Conservation (phyloP, 2,329 filamentous ascomycete species). For the Cordyceps militaris region DNA sequence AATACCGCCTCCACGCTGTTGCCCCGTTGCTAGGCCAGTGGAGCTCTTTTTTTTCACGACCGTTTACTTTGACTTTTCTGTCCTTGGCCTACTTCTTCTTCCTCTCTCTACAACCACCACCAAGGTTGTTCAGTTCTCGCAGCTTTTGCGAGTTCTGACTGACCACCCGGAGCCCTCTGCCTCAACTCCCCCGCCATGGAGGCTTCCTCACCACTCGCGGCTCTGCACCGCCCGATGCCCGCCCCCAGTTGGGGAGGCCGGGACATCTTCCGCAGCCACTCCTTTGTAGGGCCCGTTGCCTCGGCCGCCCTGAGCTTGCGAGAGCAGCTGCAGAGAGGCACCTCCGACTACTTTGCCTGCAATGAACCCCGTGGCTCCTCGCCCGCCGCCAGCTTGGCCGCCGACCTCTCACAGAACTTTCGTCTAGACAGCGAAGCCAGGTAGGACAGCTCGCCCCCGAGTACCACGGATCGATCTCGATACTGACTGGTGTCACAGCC, state of each 20-base stretch:
- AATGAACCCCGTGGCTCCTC: constrained; percentile 78
- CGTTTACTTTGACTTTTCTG: constrained; percentile 7
- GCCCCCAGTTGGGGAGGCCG: constrained; percentile 50
- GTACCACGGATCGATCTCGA: background rate
- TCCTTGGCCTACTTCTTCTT: background rate
- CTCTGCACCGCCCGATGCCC: constrained; percentile 71
- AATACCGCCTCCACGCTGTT: constrained; percentile 17
- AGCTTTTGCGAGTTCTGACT: constrained; percentile 8
- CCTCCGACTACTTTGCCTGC: constrained; percentile 72
- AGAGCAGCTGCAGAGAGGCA: constrained; percentile 57
- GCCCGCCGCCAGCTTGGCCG: constrained; percentile 81
- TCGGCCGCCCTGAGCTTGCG: constrained; percentile 65
- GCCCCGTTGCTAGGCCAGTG: constrained; percentile 13
- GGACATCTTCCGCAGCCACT: constrained; percentile 46
- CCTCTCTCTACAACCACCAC: constrained; percentile 10
- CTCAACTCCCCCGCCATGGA: constrained; percentile 56
- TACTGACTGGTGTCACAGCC: constrained; percentile 22
- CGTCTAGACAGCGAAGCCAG: constrained; percentile 79
- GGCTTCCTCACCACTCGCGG: constrained; percentile 86
- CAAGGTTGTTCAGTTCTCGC: constrained; percentile 15
- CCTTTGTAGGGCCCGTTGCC: constrained; percentile 45
- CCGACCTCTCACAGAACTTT: constrained; percentile 94
- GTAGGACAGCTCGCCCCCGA: constrained; percentile 43
- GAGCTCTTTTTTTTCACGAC: constrained; percentile 13
- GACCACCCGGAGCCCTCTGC: background rate